These are phyloP conservation scores for Penicillium verrucosum DNA, from an alignment of 2,329 filamentous ascomycete species.

Conservation along the genomic window DNA sequence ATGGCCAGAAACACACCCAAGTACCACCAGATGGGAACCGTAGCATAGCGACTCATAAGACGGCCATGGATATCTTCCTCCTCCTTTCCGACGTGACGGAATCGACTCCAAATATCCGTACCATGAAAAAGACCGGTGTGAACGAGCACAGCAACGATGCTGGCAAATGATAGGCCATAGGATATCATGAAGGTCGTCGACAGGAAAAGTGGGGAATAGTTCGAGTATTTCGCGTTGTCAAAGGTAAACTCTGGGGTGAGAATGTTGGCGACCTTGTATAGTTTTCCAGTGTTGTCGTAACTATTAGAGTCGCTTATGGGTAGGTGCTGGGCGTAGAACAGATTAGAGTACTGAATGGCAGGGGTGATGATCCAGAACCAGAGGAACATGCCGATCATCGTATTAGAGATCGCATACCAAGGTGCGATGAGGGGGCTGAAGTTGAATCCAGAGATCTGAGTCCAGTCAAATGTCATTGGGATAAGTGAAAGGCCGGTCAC, in stretches of 20 bases:
- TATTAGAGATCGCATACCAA: conserved; percentile 73
- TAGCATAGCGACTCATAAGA: conserved; percentile 57
- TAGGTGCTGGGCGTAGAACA: conserved; percentile 63
- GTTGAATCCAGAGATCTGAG: conserved; percentile 66
- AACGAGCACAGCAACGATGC: conserved; percentile 66
- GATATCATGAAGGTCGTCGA: conserved; percentile 68
- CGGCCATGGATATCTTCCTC: conserved; percentile 53
- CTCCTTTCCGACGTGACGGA: conserved; percentile 55
- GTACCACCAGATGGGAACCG: conserved; percentile 60
- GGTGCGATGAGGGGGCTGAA: conserved; percentile 67
- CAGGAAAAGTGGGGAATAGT: conserved; percentile 60
- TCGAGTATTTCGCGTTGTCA: conserved; percentile 61
- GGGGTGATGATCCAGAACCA: conserved; percentile 63
- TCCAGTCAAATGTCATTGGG: conserved; percentile 64
- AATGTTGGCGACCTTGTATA: conserved; percentile 64
- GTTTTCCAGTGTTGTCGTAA: conserved; percentile 66
- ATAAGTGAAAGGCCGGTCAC: conserved; percentile 18
- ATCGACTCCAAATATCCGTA: conserved; percentile 63
- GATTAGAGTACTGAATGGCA: conserved; percentile 62
- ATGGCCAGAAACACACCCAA: conserved; percentile 46
- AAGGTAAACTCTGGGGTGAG: conserved; percentile 61
- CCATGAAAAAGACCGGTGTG: conserved; percentile 67
- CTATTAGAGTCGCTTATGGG: conserved; percentile 68
- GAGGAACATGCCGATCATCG: conserved; percentile 62
- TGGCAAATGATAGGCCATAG: conserved; percentile 70